Evolutionary conservation across 106 monocot genomes (phyloP).

Genomic region (Allium sativum): DNA sequence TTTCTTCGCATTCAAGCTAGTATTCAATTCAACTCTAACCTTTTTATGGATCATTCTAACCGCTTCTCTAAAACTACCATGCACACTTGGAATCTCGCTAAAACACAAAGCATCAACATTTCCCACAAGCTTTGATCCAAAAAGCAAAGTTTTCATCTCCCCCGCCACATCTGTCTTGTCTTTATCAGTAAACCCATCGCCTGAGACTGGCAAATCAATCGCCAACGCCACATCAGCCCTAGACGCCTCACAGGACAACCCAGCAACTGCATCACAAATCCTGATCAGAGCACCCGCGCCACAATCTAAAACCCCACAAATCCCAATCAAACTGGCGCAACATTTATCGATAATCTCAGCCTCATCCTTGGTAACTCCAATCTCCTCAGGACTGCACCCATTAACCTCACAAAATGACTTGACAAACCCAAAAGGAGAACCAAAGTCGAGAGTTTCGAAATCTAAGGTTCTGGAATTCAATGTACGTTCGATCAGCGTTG

Average conservation of each 20-base stretch:
- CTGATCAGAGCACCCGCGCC: constrained; percentile 32
- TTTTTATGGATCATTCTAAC: constrained; percentile 45
- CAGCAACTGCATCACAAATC: constrained; percentile 66
- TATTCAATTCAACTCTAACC: constrained; percentile 56
- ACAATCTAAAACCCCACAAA: constrained; percentile 57
- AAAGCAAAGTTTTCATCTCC: constrained; percentile 46
- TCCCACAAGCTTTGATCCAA: constrained; percentile 65
- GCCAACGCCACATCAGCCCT: constrained; percentile 25
- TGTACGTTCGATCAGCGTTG: constrained; percentile 27
- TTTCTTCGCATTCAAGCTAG: constrained; percentile 43
- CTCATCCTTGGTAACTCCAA: constrained; percentile 31
- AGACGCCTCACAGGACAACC: constrained; percentile 73
- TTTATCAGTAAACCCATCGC: constrained; percentile 66
- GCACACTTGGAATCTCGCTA: constrained; percentile 40
- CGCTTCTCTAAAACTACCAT: constrained; percentile 59
- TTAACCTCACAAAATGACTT: constrained; percentile 25
- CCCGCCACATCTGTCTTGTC: constrained; percentile 39
- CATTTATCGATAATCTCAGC: constrained; percentile 33
- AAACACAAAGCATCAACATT: constrained; percentile 17
- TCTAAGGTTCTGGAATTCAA: constrained; percentile 14
- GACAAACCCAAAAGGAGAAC: constrained; percentile 32
- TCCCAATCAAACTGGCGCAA: constrained; percentile 18
- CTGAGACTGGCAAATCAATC: constrained; percentile 56
- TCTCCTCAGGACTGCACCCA: constrained; percentile 21
- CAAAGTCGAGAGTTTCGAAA: constrained; percentile 44